Percentiles rank a stretch among this genome's conserved stretches.
phyloP scores from a whole-genome alignment of 352 stramenopile species.

The Globisporangium cederbergense region DNA sequence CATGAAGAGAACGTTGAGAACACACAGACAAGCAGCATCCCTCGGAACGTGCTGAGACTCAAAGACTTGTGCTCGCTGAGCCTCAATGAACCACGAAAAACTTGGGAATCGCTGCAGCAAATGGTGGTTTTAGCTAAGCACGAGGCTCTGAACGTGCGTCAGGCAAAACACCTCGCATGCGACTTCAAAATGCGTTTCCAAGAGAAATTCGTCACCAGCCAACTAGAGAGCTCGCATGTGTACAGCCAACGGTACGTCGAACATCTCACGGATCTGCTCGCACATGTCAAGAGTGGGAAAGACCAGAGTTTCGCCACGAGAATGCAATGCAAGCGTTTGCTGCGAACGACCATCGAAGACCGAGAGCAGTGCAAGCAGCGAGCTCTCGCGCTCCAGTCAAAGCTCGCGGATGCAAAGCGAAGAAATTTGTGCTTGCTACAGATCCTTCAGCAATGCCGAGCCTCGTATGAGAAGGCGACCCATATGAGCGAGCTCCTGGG shows the following conservation, averaged over 20 bases:
- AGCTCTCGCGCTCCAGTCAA: constrained; percentile 16
- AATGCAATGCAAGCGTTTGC: constrained; percentile 8
- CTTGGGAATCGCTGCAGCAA: constrained; percentile 14
- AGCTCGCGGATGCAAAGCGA: constrained; percentile 19
- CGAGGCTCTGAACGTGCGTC: constrained; percentile 11
- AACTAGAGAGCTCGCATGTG: constrained; percentile 14
- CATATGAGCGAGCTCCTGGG: constrained; percentile 19
- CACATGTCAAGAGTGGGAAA: constrained; percentile 5
- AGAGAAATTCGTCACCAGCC: constrained; percentile 12
- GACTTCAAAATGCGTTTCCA: constrained; percentile 29
- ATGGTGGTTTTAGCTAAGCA: constrained; percentile 12
- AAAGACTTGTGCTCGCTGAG: constrained; percentile 18
- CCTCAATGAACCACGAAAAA: not conserved
- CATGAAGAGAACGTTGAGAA: not conserved
- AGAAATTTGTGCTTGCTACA: constrained; percentile 21
- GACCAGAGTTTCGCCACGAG: constrained; percentile 12
- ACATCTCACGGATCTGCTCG: constrained; percentile 14
- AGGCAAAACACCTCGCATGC: constrained; percentile 4
- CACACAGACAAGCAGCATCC: not conserved
- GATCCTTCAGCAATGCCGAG: constrained; percentile 21
- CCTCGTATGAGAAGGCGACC: constrained; percentile 24
- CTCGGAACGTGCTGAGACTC: constrained; percentile 8
- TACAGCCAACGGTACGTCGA: constrained; percentile 10
- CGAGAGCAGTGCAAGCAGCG: constrained; percentile 22
- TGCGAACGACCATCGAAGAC: constrained; percentile 17